Base-by-base conservation (phyloP, 192 early-diverging fungal genomes). In the Podila clonocystis region DNA sequence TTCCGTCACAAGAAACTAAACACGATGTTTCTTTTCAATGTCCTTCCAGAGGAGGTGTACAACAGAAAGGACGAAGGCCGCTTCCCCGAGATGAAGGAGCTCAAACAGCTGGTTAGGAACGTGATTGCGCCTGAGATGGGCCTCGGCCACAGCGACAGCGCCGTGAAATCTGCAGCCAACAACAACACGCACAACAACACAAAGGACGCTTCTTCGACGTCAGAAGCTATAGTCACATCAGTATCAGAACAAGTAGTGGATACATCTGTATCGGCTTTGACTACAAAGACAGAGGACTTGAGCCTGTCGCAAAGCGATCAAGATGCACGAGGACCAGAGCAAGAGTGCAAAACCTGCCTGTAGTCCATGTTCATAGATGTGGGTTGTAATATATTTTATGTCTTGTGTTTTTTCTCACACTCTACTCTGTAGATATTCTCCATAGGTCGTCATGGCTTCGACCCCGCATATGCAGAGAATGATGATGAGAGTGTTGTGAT, bases 81-180 rank as follows among this genome's bases (percentile, higher is more conserved):
- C 48, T 93, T 93, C 82, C 92, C 92, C 15, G 92, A 93, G 76
- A 89, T 92, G 83, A 93, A 93, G 74, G 91, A 92, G 63, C 82
- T 91, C 63, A 93, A 93, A 82, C 91, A 92, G 82, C 75, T 89
- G 24, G 86, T 92, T 2, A 84, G 92, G 61, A 85, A 91, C 62
- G 75, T 86, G 24, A 83, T 93, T 59, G 86, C 89, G 28, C 92
- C 92, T 0, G 86, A 84, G 22, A 91, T 91, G 86, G 73, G 80
- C 5, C 86, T 93, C 41, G 92, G 92, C 22, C 92, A 93, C 58
- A 91, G 89, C 62, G 92, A 93, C 65, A 82, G 77, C 24, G 67
- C 71, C 15, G 88, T 90, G 33, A 90, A 90, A 59, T 88, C 87
- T 73, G 80, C 80, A 29, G 62, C 26, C 20, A 36, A 12, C 30